Conservation (phyloP, 148 eudicot species). For the Cornus controversa region DNA sequence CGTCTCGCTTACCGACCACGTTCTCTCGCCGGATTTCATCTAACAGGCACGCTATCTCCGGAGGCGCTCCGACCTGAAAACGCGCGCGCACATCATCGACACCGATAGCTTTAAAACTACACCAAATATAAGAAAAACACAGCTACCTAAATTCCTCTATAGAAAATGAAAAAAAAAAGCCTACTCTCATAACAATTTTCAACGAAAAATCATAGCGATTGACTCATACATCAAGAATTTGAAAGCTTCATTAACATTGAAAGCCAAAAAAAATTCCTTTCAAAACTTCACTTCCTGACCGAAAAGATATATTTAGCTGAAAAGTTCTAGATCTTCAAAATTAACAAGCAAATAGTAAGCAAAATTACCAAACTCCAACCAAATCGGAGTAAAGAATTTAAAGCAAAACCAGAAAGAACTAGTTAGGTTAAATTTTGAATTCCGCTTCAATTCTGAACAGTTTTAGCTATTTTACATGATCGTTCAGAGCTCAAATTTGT, state of each 20-base stretch:
- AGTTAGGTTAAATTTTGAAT: not conserved
- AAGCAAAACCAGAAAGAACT: not conserved
- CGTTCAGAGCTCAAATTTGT: too few relatives aligned
- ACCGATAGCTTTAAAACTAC: not conserved
- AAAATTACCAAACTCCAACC: not conserved
- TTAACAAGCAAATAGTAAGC: not conserved
- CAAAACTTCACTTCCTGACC: not conserved
- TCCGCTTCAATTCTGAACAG: too few relatives aligned
- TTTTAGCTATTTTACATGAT: too few relatives aligned
- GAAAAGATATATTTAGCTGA: not conserved
- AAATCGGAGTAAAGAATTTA: not conserved
- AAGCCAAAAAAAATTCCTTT: not conserved
- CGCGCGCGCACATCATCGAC: not conserved
- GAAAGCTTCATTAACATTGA: not conserved
- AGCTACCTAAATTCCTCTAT: too few relatives aligned
- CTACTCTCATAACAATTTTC: not conserved
- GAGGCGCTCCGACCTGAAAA: constrained; percentile 82
- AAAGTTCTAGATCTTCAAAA: not conserved
- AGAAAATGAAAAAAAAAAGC: not conserved
- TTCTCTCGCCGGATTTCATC: constrained; percentile 78
- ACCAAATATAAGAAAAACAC: not conserved
- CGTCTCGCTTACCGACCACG: constrained; percentile 25
- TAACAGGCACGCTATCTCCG: constrained; percentile 57
- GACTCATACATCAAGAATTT: not conserved
- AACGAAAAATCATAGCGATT: not conserved